These are phyloP conservation scores for Umbelopsis sp. DNA, from an alignment of 192 early-diverging fungal species.

Conservation along the genomic window DNA sequence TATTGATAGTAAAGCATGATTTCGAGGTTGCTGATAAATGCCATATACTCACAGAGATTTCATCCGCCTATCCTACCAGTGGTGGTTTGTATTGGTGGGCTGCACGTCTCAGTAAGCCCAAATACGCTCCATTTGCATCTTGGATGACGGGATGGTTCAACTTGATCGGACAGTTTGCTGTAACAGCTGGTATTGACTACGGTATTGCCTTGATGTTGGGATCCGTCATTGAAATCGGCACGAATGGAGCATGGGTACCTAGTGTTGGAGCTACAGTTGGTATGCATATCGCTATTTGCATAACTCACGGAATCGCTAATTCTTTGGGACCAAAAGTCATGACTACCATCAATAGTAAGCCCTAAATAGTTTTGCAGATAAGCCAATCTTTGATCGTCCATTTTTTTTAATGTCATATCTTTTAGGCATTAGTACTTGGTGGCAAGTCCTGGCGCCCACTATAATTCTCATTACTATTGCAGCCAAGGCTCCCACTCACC, in stretches of 20 bases:
- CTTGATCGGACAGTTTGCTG: constrained; percentile 55
- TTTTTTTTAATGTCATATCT: neutral
- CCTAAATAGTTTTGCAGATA: neutral
- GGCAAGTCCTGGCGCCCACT: constrained; percentile 49
- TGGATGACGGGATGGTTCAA: constrained; percentile 63
- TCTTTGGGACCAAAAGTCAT: constrained; percentile 40
- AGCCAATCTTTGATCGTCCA: neutral
- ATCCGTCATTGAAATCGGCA: constrained; percentile 40
- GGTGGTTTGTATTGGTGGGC: constrained; percentile 39
- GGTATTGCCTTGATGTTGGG: constrained; percentile 51
- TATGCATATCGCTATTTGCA: constrained; percentile 48
- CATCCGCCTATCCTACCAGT: constrained; percentile 48
- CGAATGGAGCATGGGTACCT: constrained; percentile 30
- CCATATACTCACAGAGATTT: constrained; percentile 47
- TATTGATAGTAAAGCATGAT: neutral
- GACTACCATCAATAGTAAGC: constrained; percentile 34
- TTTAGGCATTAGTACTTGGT: constrained; percentile 40
- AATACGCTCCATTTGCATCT: constrained; percentile 47
- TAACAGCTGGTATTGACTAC: constrained; percentile 56
- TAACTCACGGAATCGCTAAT: constrained; percentile 51
- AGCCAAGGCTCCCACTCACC: constrained; percentile 48
- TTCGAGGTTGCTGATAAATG: neutral
- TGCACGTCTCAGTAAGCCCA: constrained; percentile 27
- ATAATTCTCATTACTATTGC: constrained; percentile 48
- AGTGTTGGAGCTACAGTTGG: constrained; percentile 33